A percentile compares a stretch with the other conserved stretches of the same genome.
phyloP scores from a whole-genome alignment of 139 green algal species.

The Micractinium sp. region DNA sequence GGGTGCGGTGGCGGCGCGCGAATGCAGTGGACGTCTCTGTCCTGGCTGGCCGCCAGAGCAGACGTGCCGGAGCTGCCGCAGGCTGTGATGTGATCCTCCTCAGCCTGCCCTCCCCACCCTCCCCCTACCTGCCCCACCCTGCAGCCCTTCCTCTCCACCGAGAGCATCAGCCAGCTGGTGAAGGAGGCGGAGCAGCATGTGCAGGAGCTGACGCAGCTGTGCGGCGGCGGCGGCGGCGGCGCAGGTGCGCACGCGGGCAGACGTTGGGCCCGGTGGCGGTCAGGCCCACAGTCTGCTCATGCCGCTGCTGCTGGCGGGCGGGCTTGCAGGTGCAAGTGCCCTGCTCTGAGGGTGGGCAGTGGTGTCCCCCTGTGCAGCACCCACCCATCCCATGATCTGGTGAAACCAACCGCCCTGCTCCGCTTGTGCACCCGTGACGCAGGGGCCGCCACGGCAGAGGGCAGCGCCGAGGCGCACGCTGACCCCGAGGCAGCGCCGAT shows the following conservation, averaged over 20 bases:
- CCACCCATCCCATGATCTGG: not conserved
- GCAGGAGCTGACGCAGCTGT: conserved; percentile 32
- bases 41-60: too few relatives aligned
- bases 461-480: not conserved
- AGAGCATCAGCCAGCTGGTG: conserved; percentile 70
- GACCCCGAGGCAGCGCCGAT: not conserved
- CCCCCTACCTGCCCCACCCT: not conserved
- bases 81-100: too few relatives aligned
- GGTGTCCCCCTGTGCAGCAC: not conserved
- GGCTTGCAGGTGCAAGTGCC: not conserved
- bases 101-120: too few relatives aligned
- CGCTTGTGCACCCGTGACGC: not conserved
- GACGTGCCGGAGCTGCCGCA: too few relatives aligned
- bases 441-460: not conserved
- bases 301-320: not conserved
- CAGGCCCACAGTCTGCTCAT: too few relatives aligned
- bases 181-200: conserved; percentile 66
- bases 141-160: conserved; percentile 80
- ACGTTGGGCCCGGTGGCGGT: too few relatives aligned
- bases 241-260: conserved; percentile 3
- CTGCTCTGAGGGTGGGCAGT: not conserved
- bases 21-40: too few relatives aligned
- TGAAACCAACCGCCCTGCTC: not conserved
- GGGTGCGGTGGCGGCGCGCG: too few relatives aligned
- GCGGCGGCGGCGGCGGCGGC: conserved; percentile 4